phyloP scores from a whole-genome alignment of 2,329 filamentous ascomycete genomes.

The Sphaerulina musiva region DNA sequence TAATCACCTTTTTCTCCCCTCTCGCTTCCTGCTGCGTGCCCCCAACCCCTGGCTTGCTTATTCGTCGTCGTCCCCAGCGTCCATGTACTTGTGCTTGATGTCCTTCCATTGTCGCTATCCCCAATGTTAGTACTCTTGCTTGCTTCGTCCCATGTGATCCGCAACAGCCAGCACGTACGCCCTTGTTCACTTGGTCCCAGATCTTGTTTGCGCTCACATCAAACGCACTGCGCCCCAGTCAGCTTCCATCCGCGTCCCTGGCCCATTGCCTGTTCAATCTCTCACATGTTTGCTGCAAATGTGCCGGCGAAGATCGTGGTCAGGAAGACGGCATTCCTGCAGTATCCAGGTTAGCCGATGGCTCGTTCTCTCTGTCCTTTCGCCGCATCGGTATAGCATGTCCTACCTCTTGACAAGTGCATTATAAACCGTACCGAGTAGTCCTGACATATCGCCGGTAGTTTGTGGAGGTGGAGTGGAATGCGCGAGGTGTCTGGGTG shows the following conservation, averaged over 20 bases:
- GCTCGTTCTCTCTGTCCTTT: not conserved
- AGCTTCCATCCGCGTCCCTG: constrained; percentile 9
- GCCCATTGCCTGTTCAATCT: constrained; percentile 3
- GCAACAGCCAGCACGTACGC: constrained; percentile 57
- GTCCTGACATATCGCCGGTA: constrained; percentile 48
- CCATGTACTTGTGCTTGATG: constrained; percentile 82
- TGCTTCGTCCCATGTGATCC: not conserved
- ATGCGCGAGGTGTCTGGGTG: not conserved
- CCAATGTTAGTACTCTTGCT: constrained; percentile 24
- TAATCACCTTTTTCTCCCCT: not conserved
- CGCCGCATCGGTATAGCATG: not conserved
- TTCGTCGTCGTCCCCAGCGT: constrained; percentile 41
- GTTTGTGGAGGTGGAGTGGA: not conserved
- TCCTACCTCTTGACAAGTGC: constrained; percentile 31
- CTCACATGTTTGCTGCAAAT: constrained; percentile 89
- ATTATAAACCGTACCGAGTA: constrained; percentile 53
- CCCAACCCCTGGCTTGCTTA: constrained; percentile 55
- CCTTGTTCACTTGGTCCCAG: constrained; percentile 87
- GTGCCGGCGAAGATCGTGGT: constrained; percentile 77
- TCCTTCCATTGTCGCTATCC: constrained; percentile 98
- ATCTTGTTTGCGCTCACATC: constrained; percentile 74
- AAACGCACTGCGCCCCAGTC: constrained; percentile 58
- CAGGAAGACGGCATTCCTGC: constrained; percentile 82
- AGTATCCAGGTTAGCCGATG: constrained; percentile 53
- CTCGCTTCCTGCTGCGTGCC: constrained; percentile 28